Evolutionary conservation across 2,329 filamentous ascomycete species (phyloP), one percentile per base, ranked within the genome.

Genomic region (Botrytis squamosa): DNA sequence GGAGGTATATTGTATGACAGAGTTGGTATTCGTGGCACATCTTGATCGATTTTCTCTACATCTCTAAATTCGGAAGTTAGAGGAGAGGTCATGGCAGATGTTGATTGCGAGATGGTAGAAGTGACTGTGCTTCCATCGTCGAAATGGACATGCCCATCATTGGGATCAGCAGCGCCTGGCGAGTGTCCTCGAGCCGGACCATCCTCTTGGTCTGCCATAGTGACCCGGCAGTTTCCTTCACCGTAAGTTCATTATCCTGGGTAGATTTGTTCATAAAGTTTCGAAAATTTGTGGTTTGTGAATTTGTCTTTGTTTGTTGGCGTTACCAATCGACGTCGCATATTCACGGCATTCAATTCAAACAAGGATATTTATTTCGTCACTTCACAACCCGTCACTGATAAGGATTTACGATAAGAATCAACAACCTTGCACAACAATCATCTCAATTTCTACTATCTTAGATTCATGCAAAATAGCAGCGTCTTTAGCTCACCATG

Each of bases 401-500:
- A 76, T 77, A 77, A 76, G 57, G 38, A 44, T 72, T 72, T 46
- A 6, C 70, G 49, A 74, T 70, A 77, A 75, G 69, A 74, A 74
- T 76, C 60, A 69, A 63, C 60, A 66, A 68, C 57, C 42, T 18
- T 38, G 8, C 59, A 72, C 70, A 71, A 46, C 67, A 71, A 59
- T 63, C 40, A 40, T 52, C 52, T n/a, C 60, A 59, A 46, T 60
- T 38, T 68, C 14, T 68, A 57, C 16, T 7, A 33, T 49, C 64
- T 8, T n/a, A 65, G 10, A 44, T 71, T 57, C 67, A 73, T 73
- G 72, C 25, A 71, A 62, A 29, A 62, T 62, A 71, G 44, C 64
- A 38, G 49, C 22, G 36, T n/a, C 18, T 71, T 25, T 65, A 29
- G 49, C 67, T 70, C 74, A 78, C 59, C 76, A 92, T 91, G 90